Evolutionary conservation across 164 flowering plant genomes (phyloP).

Genomic region (Buxus sempervirens): DNA sequence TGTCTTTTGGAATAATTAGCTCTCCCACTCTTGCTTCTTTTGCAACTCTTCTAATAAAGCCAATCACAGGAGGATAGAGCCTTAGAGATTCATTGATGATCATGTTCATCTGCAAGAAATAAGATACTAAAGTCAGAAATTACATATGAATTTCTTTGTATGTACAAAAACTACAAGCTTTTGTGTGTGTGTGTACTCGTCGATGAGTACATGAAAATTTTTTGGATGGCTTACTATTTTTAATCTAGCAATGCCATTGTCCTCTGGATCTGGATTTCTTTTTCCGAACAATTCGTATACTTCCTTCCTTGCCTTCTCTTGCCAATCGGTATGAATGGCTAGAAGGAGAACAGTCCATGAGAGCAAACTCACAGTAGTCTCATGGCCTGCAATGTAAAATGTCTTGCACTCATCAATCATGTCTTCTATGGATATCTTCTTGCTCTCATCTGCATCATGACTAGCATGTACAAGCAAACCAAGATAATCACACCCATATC

Average conservation of each 20-base stretch:
- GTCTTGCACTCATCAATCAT: slow-evolving; percentile 11
- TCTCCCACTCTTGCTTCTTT: slow-evolving; percentile 1
- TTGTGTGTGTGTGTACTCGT: no score
- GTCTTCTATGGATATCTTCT: slow-evolving; percentile 17
- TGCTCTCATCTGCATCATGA: slow-evolving; percentile 15
- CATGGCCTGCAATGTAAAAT: slow-evolving; percentile 38
- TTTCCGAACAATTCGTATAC: slow-evolving; percentile 29
- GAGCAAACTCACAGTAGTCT: slow-evolving; percentile 19
- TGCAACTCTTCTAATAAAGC: not conserved
- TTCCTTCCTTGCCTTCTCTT: slow-evolving; percentile 29
- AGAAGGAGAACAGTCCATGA: slow-evolving; percentile 6
- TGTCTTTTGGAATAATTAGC: not conserved
- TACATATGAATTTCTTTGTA: no score
- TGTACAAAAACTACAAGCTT: no score
- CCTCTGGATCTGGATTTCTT: slow-evolving; percentile 21
- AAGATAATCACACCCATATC: slow-evolving; percentile 27
- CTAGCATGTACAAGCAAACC: slow-evolving; percentile 31
- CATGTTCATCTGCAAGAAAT: slow-evolving; percentile 12
- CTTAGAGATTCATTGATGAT: slow-evolving; percentile 13
- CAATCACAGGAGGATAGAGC: slow-evolving; percentile 4
- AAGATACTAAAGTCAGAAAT: no score
- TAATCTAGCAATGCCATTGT: no score
- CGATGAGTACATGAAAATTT: no score
- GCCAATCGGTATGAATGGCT: no score
- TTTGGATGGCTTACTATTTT: no score